Percentiles rank a stretch among this genome's conserved stretches.
Conservation (phyloP, 1,139 yeast species). For the Geotrichum siamense region DNA sequence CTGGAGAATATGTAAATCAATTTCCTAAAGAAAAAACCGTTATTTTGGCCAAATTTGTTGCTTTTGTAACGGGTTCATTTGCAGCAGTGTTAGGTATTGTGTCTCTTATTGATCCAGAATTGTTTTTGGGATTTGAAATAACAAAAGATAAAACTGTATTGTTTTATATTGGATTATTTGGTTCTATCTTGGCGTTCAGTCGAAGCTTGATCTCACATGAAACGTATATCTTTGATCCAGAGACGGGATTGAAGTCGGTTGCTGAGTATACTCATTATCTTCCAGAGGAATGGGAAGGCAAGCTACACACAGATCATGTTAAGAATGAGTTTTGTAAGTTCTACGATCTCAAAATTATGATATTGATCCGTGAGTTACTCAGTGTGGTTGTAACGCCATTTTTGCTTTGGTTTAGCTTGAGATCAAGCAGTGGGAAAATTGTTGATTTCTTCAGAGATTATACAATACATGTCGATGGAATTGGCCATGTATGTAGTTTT, state of each 20-base stretch:
- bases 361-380: constrained; percentile 70
- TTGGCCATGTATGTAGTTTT: constrained; percentile 89
- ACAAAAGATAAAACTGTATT: constrained; percentile 73
- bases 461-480: constrained; percentile 84
- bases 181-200: constrained; percentile 72
- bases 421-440: constrained; percentile 62
- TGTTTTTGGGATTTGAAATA: constrained; percentile 82
- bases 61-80: constrained; percentile 81
- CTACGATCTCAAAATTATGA: constrained; percentile 63
- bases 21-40: constrained; percentile 81
- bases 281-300: constrained; percentile 81
- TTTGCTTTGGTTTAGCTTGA: constrained; percentile 74
- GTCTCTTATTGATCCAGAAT: constrained; percentile 87
- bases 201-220: constrained; percentile 51
- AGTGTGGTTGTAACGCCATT: constrained; percentile 83
- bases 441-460: constrained; percentile 87
- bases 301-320: constrained; percentile 73
- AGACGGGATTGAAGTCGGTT: constrained; percentile 67
- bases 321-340: constrained; percentile 74
- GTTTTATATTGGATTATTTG: constrained; percentile 82
- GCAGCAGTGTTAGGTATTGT: constrained; percentile 79
- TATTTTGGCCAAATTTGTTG: constrained; percentile 54
- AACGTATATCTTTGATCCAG: constrained; percentile 78
- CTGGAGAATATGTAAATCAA: constrained; percentile 77
- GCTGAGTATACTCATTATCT: constrained; percentile 84